Evolutionary conservation across 306 rosid genomes (phyloP), one percentile per base, ranked within the genome.

Genomic region (Dryas drummondii): DNA sequence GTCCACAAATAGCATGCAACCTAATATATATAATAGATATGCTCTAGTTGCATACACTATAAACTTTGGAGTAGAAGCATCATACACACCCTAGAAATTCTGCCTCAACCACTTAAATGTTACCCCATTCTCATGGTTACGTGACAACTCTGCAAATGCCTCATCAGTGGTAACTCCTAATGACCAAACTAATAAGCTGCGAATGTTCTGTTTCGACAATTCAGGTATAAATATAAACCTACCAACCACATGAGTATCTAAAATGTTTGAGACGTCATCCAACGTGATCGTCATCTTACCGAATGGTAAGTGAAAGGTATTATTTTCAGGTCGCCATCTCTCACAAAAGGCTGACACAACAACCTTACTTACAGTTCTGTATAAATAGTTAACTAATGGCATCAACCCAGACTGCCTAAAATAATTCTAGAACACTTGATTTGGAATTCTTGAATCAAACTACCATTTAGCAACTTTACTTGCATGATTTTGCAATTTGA

Each of bases 251-350:
- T 44, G 46, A 51, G 51, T 27, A 8, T 47, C 73, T 50, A 69
- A 32, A 7, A 69, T 27, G 11, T 14, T 27, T 5, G 40, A 15
- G 3, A 69, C 58, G 32, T 51, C 73, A 13, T 69, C 57, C 1
- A 69, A 69, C 1, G 45, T 69, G 11, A 69, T 51, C 0, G 13
- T 69, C 59, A 69, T 14, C 48, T 69, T 60, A 49, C 46, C 46
- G 14, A 69, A 50, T 4, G 73, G 46, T 1, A 51, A 13, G n/a
- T 69, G 58, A 32, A 69, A 69, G 3, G 48, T 69, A 37, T 51
- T 69, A 5, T 22, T 69, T 22, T 50, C 48, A 0, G 45, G 46
- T 4, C 51, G 73, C 73, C 73, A 69, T n/a, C 73, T 48, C 73
- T 69, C 73, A 69, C 17, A 14, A 3, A 51, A 69, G 2, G 58